Percentiles rank a stretch among this genome's conserved stretches.
phyloP scores from a whole-genome alignment of 257 asterid species.

The Penstemon davidsonii region DNA sequence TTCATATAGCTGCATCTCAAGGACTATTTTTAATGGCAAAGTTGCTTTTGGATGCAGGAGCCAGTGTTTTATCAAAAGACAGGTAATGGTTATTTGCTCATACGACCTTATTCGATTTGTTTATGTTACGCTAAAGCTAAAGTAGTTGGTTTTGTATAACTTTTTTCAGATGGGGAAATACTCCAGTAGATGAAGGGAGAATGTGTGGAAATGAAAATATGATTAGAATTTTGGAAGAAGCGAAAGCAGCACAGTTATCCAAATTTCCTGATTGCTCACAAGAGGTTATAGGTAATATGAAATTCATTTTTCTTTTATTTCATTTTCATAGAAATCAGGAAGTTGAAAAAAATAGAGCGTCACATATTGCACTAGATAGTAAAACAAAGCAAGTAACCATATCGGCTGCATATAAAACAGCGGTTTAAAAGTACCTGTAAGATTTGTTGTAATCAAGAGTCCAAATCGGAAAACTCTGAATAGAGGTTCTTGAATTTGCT shows the following conservation, averaged over 20 bases:
- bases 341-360: no score
- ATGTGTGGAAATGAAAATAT: slow-evolving; percentile 69
- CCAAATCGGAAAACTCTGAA: no score
- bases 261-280: slow-evolving; percentile 41
- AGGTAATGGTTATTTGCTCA: slow-evolving; percentile 40
- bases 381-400: no score
- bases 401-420: no score
- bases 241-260: slow-evolving; percentile 51
- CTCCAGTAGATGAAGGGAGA: slow-evolving; percentile 79
- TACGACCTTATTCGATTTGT: no score
- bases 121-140: slow-evolving; percentile 17
- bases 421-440: no score
- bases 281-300: slow-evolving; percentile 50
- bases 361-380: no score
- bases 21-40: slow-evolving; percentile 74
- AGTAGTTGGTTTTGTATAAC: slow-evolving; percentile 14
- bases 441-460: no score
- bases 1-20: slow-evolving; percentile 81
- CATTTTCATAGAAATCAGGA: no score
- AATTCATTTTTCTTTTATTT: background rate
- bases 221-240: slow-evolving; percentile 68
- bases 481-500: no score
- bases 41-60: slow-evolving; percentile 83
- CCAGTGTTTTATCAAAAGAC: slow-evolving; percentile 76
- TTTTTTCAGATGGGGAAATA: slow-evolving; percentile 74